Conservation (phyloP, 495 filamentous ascomycete species). For the Cetradonia linearis region DNA sequence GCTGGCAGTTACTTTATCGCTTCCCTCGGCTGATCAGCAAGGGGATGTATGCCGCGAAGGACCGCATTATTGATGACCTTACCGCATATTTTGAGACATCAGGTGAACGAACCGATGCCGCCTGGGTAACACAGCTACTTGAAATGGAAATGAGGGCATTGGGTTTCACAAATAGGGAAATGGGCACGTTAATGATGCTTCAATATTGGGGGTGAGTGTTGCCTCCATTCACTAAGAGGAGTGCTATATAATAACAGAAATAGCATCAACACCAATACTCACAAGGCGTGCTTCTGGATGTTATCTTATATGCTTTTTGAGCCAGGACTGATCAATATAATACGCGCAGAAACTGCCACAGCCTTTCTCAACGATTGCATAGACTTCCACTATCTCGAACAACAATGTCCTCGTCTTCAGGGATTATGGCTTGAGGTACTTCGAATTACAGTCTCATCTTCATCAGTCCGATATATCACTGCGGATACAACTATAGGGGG, state of each 20-base stretch:
- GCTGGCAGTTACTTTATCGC: neutral
- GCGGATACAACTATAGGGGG: slow-evolving; percentile 18
- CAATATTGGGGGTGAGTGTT: neutral
- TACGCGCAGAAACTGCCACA: slow-evolving; percentile 13
- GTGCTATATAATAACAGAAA: neutral
- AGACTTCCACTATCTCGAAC: slow-evolving; percentile 14
- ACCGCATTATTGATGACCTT: neutral
- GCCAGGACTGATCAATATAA: slow-evolving; percentile 12
- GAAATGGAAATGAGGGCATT: neutral
- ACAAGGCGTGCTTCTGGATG: slow-evolving; percentile 28
- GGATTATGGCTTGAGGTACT: slow-evolving; percentile 22
- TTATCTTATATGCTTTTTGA: slow-evolving; percentile 22
- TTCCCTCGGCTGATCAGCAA: neutral
- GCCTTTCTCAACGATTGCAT: slow-evolving; percentile 13
- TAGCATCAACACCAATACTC: slow-evolving; percentile 26
- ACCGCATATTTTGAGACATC: neutral
- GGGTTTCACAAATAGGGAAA: neutral
- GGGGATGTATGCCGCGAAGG: neutral
- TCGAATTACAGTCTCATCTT: slow-evolving; percentile 18
- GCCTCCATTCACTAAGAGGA: neutral
- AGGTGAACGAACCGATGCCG: neutral
- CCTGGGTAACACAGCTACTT: neutral
- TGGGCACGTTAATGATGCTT: neutral
- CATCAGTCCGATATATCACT: slow-evolving; percentile 20
- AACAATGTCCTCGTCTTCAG: slow-evolving; percentile 22